phyloP scores from a whole-genome alignment of 495 filamentous ascomycete genomes.

The Penicillium pancosmium region DNA sequence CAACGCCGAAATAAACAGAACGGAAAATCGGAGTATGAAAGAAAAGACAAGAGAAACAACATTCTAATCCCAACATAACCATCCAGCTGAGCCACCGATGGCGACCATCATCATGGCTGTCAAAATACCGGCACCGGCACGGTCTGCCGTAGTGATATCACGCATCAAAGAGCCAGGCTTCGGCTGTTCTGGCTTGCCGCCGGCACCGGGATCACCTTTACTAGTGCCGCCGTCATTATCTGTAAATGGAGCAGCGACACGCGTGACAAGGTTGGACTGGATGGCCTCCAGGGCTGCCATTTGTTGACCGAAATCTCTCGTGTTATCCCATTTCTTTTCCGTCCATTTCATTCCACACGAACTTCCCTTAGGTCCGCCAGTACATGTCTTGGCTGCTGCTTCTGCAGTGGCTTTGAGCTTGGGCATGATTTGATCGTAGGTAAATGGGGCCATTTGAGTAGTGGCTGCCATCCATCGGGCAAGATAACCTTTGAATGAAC shows the following conservation, averaged over 20 bases:
- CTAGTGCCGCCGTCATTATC: slow-evolving; percentile 74
- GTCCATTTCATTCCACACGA: slow-evolving; percentile 71
- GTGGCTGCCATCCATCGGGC: slow-evolving; percentile 77
- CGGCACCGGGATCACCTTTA: slow-evolving; percentile 69
- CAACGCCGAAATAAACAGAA: not conserved
- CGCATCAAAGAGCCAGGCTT: slow-evolving; percentile 19
- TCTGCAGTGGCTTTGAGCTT: slow-evolving; percentile 65
- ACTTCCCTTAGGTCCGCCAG: slow-evolving; percentile 53
- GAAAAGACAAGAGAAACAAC: not conserved
- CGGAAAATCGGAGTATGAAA: too few species aligned
- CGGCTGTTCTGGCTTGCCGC: slow-evolving; percentile 31
- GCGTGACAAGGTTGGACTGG: slow-evolving; percentile 54
- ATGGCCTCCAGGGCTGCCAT: slow-evolving; percentile 72
- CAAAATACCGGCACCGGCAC: slow-evolving; percentile 38
- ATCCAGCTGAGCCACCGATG: slow-evolving; percentile 34
- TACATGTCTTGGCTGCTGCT: slow-evolving; percentile 60
- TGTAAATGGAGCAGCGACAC: slow-evolving; percentile 59
- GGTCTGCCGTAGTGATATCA: slow-evolving; percentile 32
- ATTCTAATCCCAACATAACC: slow-evolving; percentile 36
- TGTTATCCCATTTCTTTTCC: slow-evolving; percentile 25
- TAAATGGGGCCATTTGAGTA: slow-evolving; percentile 72
- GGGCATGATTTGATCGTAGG: slow-evolving; percentile 60
- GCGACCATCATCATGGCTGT: slow-evolving; percentile 34
- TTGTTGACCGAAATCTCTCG: slow-evolving; percentile 67
- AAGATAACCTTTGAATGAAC: slow-evolving; percentile 85